Evolutionary conservation across 2,329 filamentous ascomycete species (phyloP).

Genomic region (Pestalotiopsis sp.): DNA sequence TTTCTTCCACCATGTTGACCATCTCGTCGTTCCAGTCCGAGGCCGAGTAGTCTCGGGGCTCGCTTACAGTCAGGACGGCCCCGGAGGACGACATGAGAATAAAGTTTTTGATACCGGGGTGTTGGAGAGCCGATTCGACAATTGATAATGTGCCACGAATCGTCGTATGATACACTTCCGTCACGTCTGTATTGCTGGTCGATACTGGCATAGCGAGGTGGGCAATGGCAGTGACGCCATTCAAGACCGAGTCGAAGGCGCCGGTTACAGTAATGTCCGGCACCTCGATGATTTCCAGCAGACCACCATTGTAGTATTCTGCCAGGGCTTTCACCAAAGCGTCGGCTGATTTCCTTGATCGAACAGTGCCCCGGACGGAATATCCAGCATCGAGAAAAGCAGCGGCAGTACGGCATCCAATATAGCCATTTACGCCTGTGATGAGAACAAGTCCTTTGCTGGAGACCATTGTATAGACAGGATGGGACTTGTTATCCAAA

Average conservation of each 20-base stretch:
- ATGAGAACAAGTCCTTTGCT: slow-evolving; percentile 1
- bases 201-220: neutral
- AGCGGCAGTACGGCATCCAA: neutral
- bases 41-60: neutral
- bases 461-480: neutral
- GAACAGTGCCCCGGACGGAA: neutral
- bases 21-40: neutral
- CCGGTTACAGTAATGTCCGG: neutral
- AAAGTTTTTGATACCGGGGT: neutral
- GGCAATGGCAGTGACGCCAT: neutral
- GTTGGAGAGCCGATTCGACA: neutral
- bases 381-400: slow-evolving; percentile 5
- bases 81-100: slow-evolving; percentile 1
- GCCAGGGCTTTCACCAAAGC: neutral
- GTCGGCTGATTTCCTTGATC: neutral
- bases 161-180: neutral
- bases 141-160: neutral
- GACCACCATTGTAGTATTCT: neutral
- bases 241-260: neutral
- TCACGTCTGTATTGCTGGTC: neutral
- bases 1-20: neutral
- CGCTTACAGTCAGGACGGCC: neutral
- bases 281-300: neutral
- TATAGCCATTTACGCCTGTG: slow-evolving; percentile 5
- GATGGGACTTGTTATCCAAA: neutral